These are phyloP conservation scores for Pestalotiopsis sp. DNA, from an alignment of 2,329 filamentous ascomycete genomes.

Conservation along the genomic window DNA sequence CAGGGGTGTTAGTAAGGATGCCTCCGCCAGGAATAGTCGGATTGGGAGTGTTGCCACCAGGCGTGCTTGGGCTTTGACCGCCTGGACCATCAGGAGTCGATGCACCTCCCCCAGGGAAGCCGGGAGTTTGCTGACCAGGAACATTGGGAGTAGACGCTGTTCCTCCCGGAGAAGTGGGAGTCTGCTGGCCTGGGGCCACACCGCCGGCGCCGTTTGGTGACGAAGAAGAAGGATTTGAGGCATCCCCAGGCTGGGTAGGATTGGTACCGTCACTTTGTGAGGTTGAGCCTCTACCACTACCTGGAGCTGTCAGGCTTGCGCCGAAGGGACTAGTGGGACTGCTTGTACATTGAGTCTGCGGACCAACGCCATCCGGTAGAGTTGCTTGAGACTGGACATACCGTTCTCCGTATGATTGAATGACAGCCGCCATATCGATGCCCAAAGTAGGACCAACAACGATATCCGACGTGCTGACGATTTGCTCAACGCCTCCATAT, in stretches of 20 bases:
- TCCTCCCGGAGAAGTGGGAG: not conserved
- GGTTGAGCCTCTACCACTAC: slow-evolving; percentile 4
- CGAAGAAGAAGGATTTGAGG: not conserved
- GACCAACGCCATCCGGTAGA: slow-evolving; percentile 23
- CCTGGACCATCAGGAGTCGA: not conserved
- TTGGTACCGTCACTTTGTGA: slow-evolving; percentile 4
- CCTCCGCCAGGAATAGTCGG: not conserved
- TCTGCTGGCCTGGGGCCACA: slow-evolving; percentile 2
- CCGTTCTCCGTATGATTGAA: slow-evolving; percentile 24
- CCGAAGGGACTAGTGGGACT: slow-evolving; percentile 12
- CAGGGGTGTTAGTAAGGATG: not conserved
- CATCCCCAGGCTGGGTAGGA: slow-evolving; percentile 10
- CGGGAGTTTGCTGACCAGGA: not conserved
- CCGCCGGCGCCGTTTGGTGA: slow-evolving; percentile 11
- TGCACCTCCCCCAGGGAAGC: not conserved
- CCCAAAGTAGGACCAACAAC: slow-evolving; percentile 26
- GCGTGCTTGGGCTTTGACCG: not conserved
- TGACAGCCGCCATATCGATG: slow-evolving; percentile 21
- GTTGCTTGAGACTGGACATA: slow-evolving; percentile 26
- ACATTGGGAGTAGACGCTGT: not conserved
- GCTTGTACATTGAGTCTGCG: slow-evolving; percentile 12
- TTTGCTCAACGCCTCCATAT: slow-evolving; percentile 29
- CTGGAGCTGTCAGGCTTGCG: slow-evolving; percentile 7
- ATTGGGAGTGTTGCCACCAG: not conserved
- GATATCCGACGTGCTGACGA: slow-evolving; percentile 25